Evolutionary conservation across 371 early-diverging fungal species (phyloP).

Genomic region (Mortierella sp.): DNA sequence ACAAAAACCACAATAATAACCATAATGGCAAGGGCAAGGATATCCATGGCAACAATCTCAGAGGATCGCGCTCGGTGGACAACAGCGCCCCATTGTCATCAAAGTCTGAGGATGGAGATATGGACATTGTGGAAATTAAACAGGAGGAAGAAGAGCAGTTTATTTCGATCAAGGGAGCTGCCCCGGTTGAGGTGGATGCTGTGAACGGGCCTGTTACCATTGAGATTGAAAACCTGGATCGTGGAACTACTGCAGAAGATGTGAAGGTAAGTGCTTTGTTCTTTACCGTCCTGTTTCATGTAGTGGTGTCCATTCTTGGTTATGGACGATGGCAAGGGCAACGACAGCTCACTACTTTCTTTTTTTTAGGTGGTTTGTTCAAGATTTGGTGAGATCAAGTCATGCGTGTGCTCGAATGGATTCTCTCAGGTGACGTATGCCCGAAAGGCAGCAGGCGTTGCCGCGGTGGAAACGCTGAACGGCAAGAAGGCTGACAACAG

Average conservation of each 20-base stretch:
- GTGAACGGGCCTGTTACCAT: slow-evolving; percentile 63
- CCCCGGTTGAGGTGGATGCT: slow-evolving; percentile 19
- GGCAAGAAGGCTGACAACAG: slow-evolving; percentile 55
- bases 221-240: slow-evolving; percentile 70
- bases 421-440: slow-evolving; percentile 51
- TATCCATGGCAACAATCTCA: not conserved
- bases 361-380: slow-evolving; percentile 45
- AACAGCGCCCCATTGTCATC: not conserved
- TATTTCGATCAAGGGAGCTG: slow-evolving; percentile 61
- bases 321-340: not conserved
- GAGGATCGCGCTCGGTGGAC: not conserved
- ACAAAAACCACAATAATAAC: slow-evolving; percentile 2
- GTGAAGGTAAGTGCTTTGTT: slow-evolving; percentile 60
- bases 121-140: not conserved
- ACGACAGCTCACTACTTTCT: not conserved
- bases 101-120: not conserved
- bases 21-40: slow-evolving; percentile 5
- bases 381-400: slow-evolving; percentile 47
- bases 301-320: not conserved
- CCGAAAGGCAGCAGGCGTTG: slow-evolving; percentile 40
- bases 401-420: slow-evolving; percentile 44
- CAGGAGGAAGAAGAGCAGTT: slow-evolving; percentile 13
- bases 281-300: not conserved
- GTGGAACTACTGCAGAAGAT: slow-evolving; percentile 69
- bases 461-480: slow-evolving; percentile 43